Evolutionary conservation across 2,329 filamentous ascomycete genomes (phyloP).

Genomic region (Trichoderma lentiforme): DNA sequence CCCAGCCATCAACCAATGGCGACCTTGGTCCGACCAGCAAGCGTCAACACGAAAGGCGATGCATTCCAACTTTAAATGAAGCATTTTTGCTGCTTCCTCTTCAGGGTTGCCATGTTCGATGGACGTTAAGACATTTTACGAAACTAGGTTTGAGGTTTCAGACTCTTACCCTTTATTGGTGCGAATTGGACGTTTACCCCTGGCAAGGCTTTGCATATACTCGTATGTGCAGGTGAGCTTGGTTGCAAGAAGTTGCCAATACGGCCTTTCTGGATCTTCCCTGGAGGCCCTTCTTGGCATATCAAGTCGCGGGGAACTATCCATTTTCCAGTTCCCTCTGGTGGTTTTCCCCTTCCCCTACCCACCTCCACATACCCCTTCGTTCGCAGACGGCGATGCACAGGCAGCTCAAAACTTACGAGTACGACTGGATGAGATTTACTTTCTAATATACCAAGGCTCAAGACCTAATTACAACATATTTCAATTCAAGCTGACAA

Average conservation of each 20-base stretch:
- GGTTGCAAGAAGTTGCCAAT: neutral
- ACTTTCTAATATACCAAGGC: neutral
- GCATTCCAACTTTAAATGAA: constrained; percentile 14
- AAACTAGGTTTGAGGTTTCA: neutral
- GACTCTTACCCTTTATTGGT: neutral
- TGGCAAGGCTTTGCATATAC: neutral
- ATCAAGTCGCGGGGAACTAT: neutral
- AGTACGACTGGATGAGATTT: neutral
- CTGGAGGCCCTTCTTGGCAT: neutral
- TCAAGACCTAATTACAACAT: neutral
- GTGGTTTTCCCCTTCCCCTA: neutral
- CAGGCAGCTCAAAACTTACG: neutral
- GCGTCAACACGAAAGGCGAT: neutral
- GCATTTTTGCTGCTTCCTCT: constrained; percentile 11
- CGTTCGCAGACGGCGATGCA: neutral
- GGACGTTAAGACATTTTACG: constrained; percentile 1
- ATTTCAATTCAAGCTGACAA: neutral
- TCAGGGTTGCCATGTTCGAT: neutral
- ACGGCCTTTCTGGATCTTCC: neutral
- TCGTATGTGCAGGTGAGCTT: neutral
- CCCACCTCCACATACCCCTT: neutral
- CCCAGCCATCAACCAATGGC: neutral
- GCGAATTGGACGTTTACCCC: neutral
- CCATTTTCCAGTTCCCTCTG: neutral
- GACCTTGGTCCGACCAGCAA: neutral